A percentile compares a stretch with the other conserved stretches of the same genome.
These are phyloP conservation scores for Pseudogymnoascus sp. DNA, from an alignment of 2,329 filamentous ascomycete species.

Conservation along the genomic window DNA sequence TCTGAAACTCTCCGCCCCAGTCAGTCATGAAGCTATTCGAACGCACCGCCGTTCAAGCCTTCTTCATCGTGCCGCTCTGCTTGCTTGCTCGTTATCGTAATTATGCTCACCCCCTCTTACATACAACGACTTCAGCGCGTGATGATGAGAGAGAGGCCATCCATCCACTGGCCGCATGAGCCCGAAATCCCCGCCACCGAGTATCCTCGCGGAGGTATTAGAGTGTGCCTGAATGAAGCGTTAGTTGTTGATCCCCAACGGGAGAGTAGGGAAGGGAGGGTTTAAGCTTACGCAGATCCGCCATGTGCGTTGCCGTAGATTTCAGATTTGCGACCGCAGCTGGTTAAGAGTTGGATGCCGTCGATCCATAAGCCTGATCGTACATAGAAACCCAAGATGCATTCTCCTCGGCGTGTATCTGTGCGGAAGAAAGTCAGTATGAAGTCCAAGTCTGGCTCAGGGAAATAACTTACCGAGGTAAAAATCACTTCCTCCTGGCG, in stretches of 20 bases:
- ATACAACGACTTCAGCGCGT: constrained; percentile 44
- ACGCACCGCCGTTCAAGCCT: not conserved
- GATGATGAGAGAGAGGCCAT: constrained; percentile 79
- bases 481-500: constrained; percentile 65
- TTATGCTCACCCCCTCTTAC: not conserved
- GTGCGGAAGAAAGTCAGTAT: constrained; percentile 8
- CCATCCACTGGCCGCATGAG: constrained; percentile 71
- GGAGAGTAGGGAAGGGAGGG: not conserved
- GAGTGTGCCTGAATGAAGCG: constrained; percentile 57
- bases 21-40: not conserved
- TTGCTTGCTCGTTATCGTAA: not conserved
- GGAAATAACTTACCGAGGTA: constrained; percentile 55
- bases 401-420: constrained; percentile 82
- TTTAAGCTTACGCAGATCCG: constrained; percentile 66
- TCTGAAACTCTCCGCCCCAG: not conserved
- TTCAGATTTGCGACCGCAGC: constrained; percentile 74
- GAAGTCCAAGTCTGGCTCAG: constrained; percentile 2
- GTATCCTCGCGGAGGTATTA: constrained; percentile 86
- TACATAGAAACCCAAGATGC: constrained; percentile 78
- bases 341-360: constrained; percentile 84
- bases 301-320: constrained; percentile 76
- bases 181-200: constrained; percentile 82
- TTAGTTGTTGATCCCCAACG: not conserved
- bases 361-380: constrained; percentile 78
- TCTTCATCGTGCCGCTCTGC: not conserved